These are phyloP conservation scores for Rubus parviflorus DNA, from an alignment of 306 rosid genomes.

Conservation along the genomic window DNA sequence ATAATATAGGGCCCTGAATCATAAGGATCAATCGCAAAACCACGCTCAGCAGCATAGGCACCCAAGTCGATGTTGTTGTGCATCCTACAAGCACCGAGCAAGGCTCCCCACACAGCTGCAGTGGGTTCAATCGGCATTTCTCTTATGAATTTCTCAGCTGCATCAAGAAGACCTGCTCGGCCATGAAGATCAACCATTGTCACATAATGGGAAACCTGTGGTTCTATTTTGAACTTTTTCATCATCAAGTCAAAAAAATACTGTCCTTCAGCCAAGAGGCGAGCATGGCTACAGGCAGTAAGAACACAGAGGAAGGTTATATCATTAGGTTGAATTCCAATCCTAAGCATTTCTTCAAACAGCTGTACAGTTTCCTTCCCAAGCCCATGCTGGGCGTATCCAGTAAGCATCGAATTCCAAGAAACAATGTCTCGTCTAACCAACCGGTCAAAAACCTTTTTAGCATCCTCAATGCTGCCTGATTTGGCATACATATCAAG, in stretches of 20 bases:
- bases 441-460: conserved; percentile 31
- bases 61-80: conserved; percentile 35
- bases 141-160: conserved; percentile 27
- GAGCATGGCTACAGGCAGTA: conserved; percentile 35
- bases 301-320: conserved; percentile 36
- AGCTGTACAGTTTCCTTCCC: conserved; percentile 27
- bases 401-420: conserved; percentile 38
- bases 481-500: conserved; percentile 41
- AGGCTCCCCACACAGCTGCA: conserved; percentile 35
- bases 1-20: conserved; percentile 38
- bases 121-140: conserved; percentile 29
- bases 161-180: conserved; percentile 34
- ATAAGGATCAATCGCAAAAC: conserved; percentile 38
- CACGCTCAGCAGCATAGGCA: conserved; percentile 36
- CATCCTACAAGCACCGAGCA: conserved; percentile 43
- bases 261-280: conserved; percentile 31
- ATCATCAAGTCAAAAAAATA: conserved; percentile 35
- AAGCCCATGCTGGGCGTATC: conserved; percentile 38
- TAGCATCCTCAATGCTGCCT: conserved; percentile 37
- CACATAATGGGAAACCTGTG: conserved; percentile 31
- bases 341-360: conserved; percentile 33
- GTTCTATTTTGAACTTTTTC: conserved; percentile 30
- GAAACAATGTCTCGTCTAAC: conserved; percentile 31
- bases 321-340: conserved; percentile 30
- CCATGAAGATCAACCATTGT: conserved; percentile 42